These are phyloP conservation scores for Trichophyton verrucosum DNA, from an alignment of 2,329 filamentous ascomycete species.

Conservation along the genomic window DNA sequence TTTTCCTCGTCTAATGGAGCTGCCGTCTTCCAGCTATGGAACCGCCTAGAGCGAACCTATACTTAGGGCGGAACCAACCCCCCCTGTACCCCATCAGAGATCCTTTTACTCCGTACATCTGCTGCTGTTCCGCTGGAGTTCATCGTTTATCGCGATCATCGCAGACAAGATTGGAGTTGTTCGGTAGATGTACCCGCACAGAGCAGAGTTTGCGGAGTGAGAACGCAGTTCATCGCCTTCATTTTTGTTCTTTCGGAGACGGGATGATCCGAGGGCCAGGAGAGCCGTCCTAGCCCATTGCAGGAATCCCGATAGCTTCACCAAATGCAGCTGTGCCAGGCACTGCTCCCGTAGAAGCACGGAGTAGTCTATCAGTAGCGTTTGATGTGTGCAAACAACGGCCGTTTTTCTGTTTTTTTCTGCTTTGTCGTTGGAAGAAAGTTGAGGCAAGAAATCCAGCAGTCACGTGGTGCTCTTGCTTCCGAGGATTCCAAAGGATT, in stretches of 20 bases:
- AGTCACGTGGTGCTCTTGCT: no score
- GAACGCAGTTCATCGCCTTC: background rate
- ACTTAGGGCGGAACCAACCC: background rate
- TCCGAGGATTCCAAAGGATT: no score
- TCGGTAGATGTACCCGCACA: background rate
- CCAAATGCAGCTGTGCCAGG: no score
- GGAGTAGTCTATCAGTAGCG: background rate
- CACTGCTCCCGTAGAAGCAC: no score
- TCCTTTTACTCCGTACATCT: background rate
- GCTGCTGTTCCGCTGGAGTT: background rate
- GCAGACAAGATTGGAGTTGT: background rate
- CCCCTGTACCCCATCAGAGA: background rate
- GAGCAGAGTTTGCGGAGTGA: background rate
- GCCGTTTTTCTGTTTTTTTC: no score
- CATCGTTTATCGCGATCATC: background rate
- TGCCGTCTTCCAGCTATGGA: background rate
- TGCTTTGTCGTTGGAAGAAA: no score
- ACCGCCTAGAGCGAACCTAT: background rate
- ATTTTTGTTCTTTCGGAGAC: background rate
- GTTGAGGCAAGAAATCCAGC: no score
- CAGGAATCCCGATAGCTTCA: background rate
- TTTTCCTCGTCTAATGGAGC: background rate
- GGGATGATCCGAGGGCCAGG: background rate
- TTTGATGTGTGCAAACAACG: background rate
- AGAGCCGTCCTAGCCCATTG: background rate